Base-by-base conservation (phyloP, 2,329 filamentous ascomycete genomes). In the Penicillium italicum region DNA sequence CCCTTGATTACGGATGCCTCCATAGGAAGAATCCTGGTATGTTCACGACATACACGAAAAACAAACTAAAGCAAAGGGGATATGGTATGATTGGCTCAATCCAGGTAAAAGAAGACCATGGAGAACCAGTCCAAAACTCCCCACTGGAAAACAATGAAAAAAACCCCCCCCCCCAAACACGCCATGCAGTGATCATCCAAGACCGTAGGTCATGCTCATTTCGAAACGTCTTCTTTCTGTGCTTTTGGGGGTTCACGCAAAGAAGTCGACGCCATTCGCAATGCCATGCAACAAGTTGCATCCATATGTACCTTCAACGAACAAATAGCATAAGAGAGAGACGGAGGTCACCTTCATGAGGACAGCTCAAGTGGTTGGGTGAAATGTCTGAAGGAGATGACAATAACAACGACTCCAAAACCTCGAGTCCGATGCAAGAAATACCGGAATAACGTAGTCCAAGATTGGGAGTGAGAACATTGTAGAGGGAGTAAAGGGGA, bases 101-200 rank as follows among this genome's bases (percentile, higher is more conserved):
- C 45, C 58, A 52, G 37, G 28, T 4, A 18, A 51, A 44, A 24
- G 43, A 61, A 46, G 38, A 47, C 55, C 18, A 43, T 33, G 34
- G 46, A 43, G 34, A 57, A 20, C 31, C 46, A 40, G 38, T 37
- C 30, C 38, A 33, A 40, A 43, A 28, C 45, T 38, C 53, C 46
- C 26, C 11, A 50, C 3, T 47, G 18, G 11, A 18, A 50, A 62
- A 48, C 59, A 16, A 58, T 44, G 55, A 53, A 53, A 51, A 40
- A 54, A 52, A 41, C 44, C 40, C 51, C 59, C 50, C 38, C 44
- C 40, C 51, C 59, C 50, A 58, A 53, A 49, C 55, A 56, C 56
- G 58, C 61, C 62, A 64, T 65, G 62, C 61, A 65, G 61, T 59
- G 57, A 61, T 65, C 62, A 44, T 62, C 50, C 61, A 62, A 62